Evolutionary conservation across 106 monocot genomes (phyloP), one percentile per base, ranked within the genome.

Genomic region (Amphibolis antarctica): DNA sequence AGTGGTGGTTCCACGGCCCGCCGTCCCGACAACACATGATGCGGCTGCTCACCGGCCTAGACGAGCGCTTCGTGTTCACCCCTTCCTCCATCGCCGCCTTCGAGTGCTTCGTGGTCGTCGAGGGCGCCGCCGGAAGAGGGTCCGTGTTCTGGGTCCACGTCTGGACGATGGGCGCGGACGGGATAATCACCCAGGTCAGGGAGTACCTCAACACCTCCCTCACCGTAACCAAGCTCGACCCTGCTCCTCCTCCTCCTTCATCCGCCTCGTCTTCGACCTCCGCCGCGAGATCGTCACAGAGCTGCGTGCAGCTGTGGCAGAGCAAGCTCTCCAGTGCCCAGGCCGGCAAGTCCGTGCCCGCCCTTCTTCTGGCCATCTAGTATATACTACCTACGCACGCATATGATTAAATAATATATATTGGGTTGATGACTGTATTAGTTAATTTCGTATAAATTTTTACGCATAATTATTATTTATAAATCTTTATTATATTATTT

Each of bases 131-230:
- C 28, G 44, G 44, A 7, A 4, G 43, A 21, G 30, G 75, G 80
- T 10, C 31, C 23, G 25, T 50, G 27, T 29, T 4, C 28, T 71
- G 71, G 71, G 71, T 71, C 26, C 71, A 71, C 42, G 63, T 27
- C 0, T 71, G 71, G 71, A 71, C 63, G 22, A 63, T 71, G 30
- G 70, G 21, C 5, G 9, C 10, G 21, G 42, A n/a, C 28, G 71
- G 71, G 17, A n/a, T 63, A 36, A 63, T 71, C 26, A 63, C 63
- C 19, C 52, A 55, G 25, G 56, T 71, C 13, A 44, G 63, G 27
- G 71, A 71, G 71, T 71, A 71, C 53, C 53, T 86, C 44, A 55
- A 71, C 53, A 71, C 71, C n/a, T 63, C 54, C 5, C 43, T 71
- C 63, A 71, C 54, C 3, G 63, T 71, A 11, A 43, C 44, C 1